Conservation (phyloP, 306 rosid genomes). For the Cucumis melo region DNA sequence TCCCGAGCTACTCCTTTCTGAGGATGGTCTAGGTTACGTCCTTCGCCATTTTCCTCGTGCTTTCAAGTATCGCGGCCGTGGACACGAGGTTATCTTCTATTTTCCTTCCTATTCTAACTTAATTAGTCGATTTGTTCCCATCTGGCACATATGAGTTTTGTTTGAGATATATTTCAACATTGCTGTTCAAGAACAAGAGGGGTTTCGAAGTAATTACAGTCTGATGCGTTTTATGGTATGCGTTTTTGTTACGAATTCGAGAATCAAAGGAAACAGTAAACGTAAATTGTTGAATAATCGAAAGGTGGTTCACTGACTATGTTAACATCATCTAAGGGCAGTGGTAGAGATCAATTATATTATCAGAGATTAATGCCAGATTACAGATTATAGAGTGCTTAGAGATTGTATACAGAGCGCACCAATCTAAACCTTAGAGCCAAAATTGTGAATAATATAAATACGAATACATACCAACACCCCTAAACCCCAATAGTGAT, state of each 20-base stretch:
- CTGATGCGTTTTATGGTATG: not conserved
- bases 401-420: no score
- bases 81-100: slow-evolving; percentile 50
- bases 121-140: not conserved
- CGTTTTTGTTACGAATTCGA: not conserved
- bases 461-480: no score
- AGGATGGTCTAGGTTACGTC: slow-evolving; percentile 83
- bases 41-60: slow-evolving; percentile 85
- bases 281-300: no score
- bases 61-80: slow-evolving; percentile 76
- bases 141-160: not conserved
- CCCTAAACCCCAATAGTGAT: no score
- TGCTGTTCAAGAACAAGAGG: not conserved
- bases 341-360: no score
- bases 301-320: no score
- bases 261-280: no score
- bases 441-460: no score
- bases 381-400: no score
- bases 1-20: slow-evolving; percentile 68
- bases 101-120: not conserved
- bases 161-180: not conserved
- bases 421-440: no score
- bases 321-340: no score
- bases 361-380: no score
- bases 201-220: not conserved